Conservation (phyloP, 176 grass and related monocot species). For the Miscanthus lutarioriparius region DNA sequence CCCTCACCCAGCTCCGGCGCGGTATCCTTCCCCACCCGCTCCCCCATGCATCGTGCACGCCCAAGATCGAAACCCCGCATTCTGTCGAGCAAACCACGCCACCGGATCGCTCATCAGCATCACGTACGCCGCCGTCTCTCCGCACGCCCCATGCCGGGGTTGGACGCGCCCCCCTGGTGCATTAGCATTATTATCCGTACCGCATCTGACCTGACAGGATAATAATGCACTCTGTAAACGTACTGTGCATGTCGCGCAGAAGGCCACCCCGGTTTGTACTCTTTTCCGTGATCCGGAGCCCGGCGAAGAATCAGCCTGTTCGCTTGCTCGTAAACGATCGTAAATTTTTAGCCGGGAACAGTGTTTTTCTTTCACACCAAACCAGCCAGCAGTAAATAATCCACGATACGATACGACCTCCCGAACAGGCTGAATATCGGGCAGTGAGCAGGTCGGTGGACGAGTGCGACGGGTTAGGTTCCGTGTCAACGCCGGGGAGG, state of each 20-base stretch:
- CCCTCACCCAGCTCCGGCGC: too few relatives aligned
- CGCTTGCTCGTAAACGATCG: too few relatives aligned
- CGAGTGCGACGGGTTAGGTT: slow-evolving; percentile 19
- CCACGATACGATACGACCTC: too few relatives aligned
- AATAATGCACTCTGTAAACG: not conserved
- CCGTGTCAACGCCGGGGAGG: not conserved
- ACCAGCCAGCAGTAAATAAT: too few relatives aligned
- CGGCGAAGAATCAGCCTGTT: too few relatives aligned
- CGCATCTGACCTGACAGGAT: too few relatives aligned
- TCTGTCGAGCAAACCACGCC: not conserved
- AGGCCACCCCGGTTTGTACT: not conserved
- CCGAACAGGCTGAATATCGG: too few relatives aligned
- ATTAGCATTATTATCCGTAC: not conserved
- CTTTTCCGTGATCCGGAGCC: slow-evolving; percentile 22
- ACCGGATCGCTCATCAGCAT: not conserved
- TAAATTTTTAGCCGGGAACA: too few relatives aligned
- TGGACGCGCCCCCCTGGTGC: slow-evolving; percentile 29
- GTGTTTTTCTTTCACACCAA: too few relatives aligned
- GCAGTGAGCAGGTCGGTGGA: not conserved
- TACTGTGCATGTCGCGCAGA: not conserved
- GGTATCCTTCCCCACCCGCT: too few relatives aligned
- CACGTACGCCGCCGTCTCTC: not conserved
- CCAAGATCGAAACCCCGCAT: not conserved
- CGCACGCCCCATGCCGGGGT: not conserved
- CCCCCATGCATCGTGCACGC: not conserved